Percentiles rank a stretch among this genome's conserved stretches.
phyloP scores from a whole-genome alignment of 345 rosid species.

The Camelina laxa region DNA sequence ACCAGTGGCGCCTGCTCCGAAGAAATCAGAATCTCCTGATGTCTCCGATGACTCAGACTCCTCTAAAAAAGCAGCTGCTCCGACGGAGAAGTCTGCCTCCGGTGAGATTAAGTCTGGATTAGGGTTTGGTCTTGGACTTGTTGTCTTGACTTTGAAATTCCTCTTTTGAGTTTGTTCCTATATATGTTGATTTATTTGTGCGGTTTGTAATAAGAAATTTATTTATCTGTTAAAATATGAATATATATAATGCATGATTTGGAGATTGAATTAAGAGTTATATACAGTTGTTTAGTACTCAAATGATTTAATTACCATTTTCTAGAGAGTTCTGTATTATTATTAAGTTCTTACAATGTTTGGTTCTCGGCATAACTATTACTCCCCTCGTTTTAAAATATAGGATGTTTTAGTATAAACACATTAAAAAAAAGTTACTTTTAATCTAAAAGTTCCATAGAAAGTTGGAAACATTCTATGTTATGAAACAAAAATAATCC shows the following conservation, averaged over 20 bases:
- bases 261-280: not conserved
- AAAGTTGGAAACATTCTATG: too few species aligned
- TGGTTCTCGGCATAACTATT: too few species aligned
- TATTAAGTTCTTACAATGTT: too few species aligned
- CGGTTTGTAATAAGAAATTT: constrained; percentile 21
- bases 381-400: too few species aligned
- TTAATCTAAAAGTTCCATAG: too few species aligned
- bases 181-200: constrained; percentile 8
- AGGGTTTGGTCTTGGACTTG: constrained; percentile 57
- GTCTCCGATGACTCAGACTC: constrained; percentile 11
- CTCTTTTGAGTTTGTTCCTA: constrained; percentile 41
- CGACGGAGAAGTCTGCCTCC: constrained; percentile 41
- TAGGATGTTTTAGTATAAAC: too few species aligned
- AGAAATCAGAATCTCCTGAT: constrained; percentile 20
- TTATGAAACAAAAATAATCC: too few species aligned
- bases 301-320: not conserved
- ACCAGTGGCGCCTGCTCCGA: constrained; percentile 48
- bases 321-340: not conserved
- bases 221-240: not conserved
- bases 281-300: too few species aligned
- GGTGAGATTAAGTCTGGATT: constrained; percentile 46
- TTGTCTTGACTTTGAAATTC: constrained; percentile 55
- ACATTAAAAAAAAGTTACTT: too few species aligned
- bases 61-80: constrained; percentile 45
- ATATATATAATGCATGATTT: constrained; percentile 6